Conservation (phyloP, 2,329 filamentous ascomycete species). For the Ascochyta clinopodiicola region DNA sequence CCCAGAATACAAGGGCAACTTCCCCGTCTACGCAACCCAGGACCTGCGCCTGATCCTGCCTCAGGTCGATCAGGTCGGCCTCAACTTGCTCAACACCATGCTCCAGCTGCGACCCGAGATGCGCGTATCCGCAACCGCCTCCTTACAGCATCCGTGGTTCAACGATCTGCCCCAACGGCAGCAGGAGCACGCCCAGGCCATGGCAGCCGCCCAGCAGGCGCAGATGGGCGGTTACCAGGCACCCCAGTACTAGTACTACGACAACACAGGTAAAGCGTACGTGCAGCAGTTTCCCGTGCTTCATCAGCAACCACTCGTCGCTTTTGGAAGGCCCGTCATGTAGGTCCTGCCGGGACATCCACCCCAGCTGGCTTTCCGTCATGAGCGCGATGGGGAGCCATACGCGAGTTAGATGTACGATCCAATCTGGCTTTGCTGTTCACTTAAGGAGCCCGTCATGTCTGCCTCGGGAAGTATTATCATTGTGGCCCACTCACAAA, state of each 20-base stretch:
- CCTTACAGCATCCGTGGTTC: constrained; percentile 93
- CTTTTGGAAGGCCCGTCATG: not conserved
- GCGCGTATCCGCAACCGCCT: constrained; percentile 85
- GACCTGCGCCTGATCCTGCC: constrained; percentile 86
- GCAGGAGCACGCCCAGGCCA: constrained; percentile 45
- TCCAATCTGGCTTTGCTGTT: not conserved
- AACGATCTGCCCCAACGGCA: constrained; percentile 68
- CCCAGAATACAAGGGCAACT: constrained; percentile 96
- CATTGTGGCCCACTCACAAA: no score
- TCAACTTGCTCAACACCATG: constrained; percentile 89
- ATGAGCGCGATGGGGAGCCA: not conserved
- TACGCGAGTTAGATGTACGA: not conserved
- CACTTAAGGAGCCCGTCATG: not conserved
- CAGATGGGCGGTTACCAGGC: constrained; percentile 49
- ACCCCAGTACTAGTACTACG: constrained; percentile 43
- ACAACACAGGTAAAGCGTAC: not conserved
- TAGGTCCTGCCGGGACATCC: not conserved
- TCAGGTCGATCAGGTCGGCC: constrained; percentile 84
- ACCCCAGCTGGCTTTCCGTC: not conserved
- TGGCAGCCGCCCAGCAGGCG: constrained; percentile 46
- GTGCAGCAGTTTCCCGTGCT: not conserved
- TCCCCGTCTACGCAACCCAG: constrained; percentile 93
- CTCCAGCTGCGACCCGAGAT: constrained; percentile 91
- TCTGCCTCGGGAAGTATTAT: not conserved
- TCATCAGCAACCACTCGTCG: not conserved